Percentiles rank a stretch among this genome's conserved stretches.
These are phyloP conservation scores for Symbiotaphrina buchneri DNA, from an alignment of 495 filamentous ascomycete genomes.

Conservation along the genomic window DNA sequence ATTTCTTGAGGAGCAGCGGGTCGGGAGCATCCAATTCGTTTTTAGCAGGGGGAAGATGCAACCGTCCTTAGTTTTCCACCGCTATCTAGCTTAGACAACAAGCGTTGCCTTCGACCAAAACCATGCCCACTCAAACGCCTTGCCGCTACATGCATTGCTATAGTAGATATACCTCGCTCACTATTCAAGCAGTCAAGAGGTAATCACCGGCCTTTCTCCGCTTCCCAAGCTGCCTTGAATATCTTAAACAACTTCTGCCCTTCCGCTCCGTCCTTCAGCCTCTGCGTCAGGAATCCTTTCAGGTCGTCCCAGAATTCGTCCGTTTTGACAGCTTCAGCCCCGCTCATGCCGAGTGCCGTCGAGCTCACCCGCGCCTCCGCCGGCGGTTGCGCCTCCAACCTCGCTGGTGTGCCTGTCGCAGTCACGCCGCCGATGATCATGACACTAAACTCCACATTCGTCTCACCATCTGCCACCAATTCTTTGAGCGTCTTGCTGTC, in stretches of 20 bases:
- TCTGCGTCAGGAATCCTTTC: slow-evolving; percentile 54
- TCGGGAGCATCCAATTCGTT: too few species aligned
- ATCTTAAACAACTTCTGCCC: slow-evolving; percentile 36
- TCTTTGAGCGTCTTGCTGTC: slow-evolving; percentile 44
- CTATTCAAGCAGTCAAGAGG: too few species aligned
- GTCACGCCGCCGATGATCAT: slow-evolving; percentile 66
- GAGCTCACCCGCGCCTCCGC: slow-evolving; percentile 5
- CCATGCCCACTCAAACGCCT: too few species aligned
- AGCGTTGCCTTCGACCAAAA: too few species aligned
- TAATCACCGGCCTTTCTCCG: slow-evolving; percentile 5
- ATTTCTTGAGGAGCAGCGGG: too few species aligned
- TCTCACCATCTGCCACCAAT: slow-evolving; percentile 16
- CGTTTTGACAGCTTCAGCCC: slow-evolving; percentile 33
- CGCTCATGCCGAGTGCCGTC: slow-evolving; percentile 29
- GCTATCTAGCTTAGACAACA: too few species aligned
- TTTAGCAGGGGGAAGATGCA: too few species aligned
- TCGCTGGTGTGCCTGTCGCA: neutral
- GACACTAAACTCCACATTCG: slow-evolving; percentile 45
- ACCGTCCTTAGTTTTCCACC: too few species aligned
- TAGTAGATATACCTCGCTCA: too few species aligned
- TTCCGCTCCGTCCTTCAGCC: slow-evolving; percentile 46
- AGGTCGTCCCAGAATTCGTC: slow-evolving; percentile 80
- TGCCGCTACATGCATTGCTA: too few species aligned
- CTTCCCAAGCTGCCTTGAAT: slow-evolving; percentile 49
- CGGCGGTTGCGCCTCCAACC: neutral